Evolutionary conservation across 2,329 filamentous ascomycete genomes (phyloP).

Genomic region (Herpotrichia juniperi): DNA sequence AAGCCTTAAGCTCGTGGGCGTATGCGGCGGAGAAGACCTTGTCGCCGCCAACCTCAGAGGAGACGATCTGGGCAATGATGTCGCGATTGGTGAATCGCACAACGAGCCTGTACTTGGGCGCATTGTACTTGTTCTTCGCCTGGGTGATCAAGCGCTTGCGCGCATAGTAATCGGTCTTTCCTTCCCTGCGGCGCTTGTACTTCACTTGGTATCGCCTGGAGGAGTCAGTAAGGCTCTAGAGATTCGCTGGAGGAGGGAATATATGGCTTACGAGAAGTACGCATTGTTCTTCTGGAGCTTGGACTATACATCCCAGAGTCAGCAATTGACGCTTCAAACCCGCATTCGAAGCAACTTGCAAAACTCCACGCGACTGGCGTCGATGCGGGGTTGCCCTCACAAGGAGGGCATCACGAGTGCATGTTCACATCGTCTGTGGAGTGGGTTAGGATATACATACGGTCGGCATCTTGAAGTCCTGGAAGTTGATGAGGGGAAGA

Average conservation of each 20-base stretch:
- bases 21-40: slow-evolving; percentile 91
- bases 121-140: slow-evolving; percentile 99
- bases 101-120: slow-evolving; percentile 99
- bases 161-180: slow-evolving; percentile 99
- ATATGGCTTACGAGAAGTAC: slow-evolving; percentile 87
- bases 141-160: slow-evolving; percentile 99
- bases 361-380: slow-evolving; percentile 42
- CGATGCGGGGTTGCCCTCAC: slow-evolving; percentile 33
- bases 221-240: slow-evolving; percentile 25
- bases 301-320: slow-evolving; percentile 85
- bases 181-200: slow-evolving; percentile 94
- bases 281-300: slow-evolving; percentile 97
- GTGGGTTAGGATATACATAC: slow-evolving; percentile 47
- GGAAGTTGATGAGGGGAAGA: slow-evolving; percentile 26
- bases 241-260: slow-evolving; percentile 10
- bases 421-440: slow-evolving; percentile 6
- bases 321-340: slow-evolving; percentile 99
- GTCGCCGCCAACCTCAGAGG: slow-evolving; percentile 95
- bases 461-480: slow-evolving; percentile 52
- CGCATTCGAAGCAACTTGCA: slow-evolving; percentile 91
- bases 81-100: slow-evolving; percentile 99
- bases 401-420: slow-evolving; percentile 12
- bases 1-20: slow-evolving; percentile 96
- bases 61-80: slow-evolving; percentile 97
- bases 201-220: slow-evolving; percentile 97